Evolutionary conservation across 306 rosid genomes (phyloP).

Genomic region (Quercus ilex): DNA sequence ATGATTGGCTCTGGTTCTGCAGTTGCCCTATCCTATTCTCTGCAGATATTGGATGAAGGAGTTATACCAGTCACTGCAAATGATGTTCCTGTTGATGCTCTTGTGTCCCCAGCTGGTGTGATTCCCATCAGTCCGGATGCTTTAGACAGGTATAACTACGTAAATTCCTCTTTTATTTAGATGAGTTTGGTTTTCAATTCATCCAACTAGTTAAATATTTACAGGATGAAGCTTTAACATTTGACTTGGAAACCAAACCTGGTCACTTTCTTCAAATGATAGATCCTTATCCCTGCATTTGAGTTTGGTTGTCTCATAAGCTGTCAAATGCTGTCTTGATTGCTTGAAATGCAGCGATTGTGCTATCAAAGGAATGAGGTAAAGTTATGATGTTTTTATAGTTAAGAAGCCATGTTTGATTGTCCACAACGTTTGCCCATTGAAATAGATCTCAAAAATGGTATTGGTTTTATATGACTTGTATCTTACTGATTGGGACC

Average conservation of each 20-base stretch:
- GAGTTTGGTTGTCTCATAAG: background rate
- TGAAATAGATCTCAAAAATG: background rate
- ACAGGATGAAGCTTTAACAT: slow-evolving; percentile 33
- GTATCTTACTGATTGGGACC: background rate
- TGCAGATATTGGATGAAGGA: slow-evolving; percentile 81
- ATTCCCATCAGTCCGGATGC: slow-evolving; percentile 72
- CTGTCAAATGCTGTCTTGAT: background rate
- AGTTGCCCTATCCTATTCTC: slow-evolving; percentile 83
- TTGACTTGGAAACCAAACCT: slow-evolving; percentile 13
- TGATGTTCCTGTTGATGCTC: slow-evolving; percentile 74
- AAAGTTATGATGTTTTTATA: background rate
- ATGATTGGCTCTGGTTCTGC: slow-evolving; percentile 31
- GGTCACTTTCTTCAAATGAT: background rate
- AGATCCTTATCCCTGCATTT: background rate
- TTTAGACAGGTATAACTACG: slow-evolving; percentile 50
- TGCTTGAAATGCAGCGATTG: background rate
- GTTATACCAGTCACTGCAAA: slow-evolving; percentile 59
- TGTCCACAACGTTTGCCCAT: background rate
- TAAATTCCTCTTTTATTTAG: slow-evolving; percentile 1
- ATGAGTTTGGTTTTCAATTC: background rate
- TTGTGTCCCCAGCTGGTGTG: slow-evolving; percentile 74
- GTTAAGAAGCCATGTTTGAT: background rate
- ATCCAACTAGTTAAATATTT: slow-evolving; percentile 1
- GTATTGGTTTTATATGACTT: background rate
- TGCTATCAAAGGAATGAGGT: background rate